phyloP scores from a whole-genome alignment of 2,329 filamentous ascomycete species.

The Hirsutella minnesotensis region DNA sequence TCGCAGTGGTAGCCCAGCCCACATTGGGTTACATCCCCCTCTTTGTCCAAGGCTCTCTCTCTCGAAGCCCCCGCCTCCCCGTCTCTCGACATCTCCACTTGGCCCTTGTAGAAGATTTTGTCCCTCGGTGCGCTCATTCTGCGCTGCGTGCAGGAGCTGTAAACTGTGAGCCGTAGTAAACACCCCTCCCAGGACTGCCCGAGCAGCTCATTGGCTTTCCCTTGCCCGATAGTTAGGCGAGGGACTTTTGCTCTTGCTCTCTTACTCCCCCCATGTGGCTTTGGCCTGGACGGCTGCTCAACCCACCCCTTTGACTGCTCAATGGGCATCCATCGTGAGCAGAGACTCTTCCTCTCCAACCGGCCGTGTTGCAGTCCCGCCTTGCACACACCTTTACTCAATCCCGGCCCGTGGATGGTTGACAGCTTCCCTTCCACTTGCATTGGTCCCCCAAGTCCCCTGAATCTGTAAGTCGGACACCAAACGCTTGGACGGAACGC shows the following conservation, averaged over 20 bases:
- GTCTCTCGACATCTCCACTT: slow-evolving; percentile 4
- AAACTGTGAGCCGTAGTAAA: slow-evolving; percentile 2
- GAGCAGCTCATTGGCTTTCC: slow-evolving; percentile 17
- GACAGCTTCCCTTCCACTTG: slow-evolving; percentile 6
- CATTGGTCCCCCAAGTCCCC: slow-evolving; percentile 11
- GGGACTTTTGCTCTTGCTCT: slow-evolving; percentile 24
- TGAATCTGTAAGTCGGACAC: slow-evolving; percentile 2
- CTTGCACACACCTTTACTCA: neutral
- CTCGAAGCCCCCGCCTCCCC: slow-evolving; percentile 6
- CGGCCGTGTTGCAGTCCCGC: neutral
- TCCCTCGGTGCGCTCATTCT: neutral
- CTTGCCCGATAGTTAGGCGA: slow-evolving; percentile 23
- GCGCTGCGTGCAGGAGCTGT: slow-evolving; percentile 1
- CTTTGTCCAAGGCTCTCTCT: slow-evolving; percentile 4
- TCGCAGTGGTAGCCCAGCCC: slow-evolving; percentile 9
- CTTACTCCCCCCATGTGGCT: slow-evolving; percentile 14
- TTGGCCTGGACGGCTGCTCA: slow-evolving; percentile 12
- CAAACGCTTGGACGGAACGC: neutral
- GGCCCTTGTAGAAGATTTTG: neutral
- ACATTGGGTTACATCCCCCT: slow-evolving; percentile 12
- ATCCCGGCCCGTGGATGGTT: slow-evolving; percentile 1
- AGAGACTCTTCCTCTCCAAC: neutral
- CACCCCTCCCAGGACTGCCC: slow-evolving; percentile 11
- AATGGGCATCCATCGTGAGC: no score
- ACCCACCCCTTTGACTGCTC: neutral